These are phyloP conservation scores for Deinandra increscens DNA, from an alignment of 129 eudicot species.

Conservation along the genomic window DNA sequence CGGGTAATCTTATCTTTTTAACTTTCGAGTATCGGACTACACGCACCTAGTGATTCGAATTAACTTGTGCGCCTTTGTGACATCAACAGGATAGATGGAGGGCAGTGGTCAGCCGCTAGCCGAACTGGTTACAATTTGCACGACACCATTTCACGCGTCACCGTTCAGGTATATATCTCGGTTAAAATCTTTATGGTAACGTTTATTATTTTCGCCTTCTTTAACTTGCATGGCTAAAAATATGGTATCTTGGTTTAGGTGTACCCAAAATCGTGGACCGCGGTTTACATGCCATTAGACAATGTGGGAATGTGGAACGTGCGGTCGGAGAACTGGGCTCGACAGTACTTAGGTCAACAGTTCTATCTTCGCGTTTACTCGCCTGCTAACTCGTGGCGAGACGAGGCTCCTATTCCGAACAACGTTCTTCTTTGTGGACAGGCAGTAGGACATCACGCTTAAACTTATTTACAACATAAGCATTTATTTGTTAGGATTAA, in stretches of 20 bases:
- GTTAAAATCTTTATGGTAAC: neutral
- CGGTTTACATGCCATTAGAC: slow-evolving; percentile 75
- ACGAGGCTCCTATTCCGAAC: slow-evolving; percentile 72
- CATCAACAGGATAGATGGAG: slow-evolving; percentile 64
- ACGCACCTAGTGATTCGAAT: neutral
- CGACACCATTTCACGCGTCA: slow-evolving; percentile 69
- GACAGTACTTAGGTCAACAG: slow-evolving; percentile 76
- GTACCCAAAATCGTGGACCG: slow-evolving; percentile 80
- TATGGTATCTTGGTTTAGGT: slow-evolving; percentile 37
- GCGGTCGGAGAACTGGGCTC: slow-evolving; percentile 69
- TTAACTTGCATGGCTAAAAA: too few relatives aligned
- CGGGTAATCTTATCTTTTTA: slow-evolving; percentile 42
- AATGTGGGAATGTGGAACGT: slow-evolving; percentile 87
- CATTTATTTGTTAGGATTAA: neutral
- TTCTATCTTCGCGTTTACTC: slow-evolving; percentile 71
- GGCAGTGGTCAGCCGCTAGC: slow-evolving; percentile 70
- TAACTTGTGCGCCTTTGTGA: neutral
- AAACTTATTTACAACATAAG: neutral
- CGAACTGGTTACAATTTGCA: slow-evolving; percentile 56
- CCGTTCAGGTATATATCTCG: slow-evolving; percentile 57
- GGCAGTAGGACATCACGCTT: slow-evolving; percentile 47
- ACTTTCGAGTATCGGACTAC: neutral
- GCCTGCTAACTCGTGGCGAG: slow-evolving; percentile 62
- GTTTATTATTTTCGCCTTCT: too few relatives aligned
- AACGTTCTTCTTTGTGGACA: slow-evolving; percentile 77